Conservation (phyloP, 1,139 yeast genomes). For the Ashbya aceris region DNA sequence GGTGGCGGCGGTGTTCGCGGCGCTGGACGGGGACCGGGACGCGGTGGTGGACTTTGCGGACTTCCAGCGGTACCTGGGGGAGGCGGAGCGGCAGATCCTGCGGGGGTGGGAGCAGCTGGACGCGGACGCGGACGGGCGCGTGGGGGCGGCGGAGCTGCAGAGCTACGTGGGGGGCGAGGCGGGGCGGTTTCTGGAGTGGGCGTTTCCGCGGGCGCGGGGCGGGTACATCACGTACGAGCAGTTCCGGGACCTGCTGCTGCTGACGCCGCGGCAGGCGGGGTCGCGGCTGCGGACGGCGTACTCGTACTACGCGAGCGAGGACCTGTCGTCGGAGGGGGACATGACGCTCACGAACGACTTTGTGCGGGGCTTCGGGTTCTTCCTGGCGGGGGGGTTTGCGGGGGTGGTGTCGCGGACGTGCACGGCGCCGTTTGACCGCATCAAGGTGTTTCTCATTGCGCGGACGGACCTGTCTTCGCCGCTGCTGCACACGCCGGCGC, state of each 20-base stretch:
- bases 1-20: conserved; percentile 43
- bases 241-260: conserved; percentile 70
- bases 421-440: conserved; percentile 94
- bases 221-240: conserved; percentile 66
- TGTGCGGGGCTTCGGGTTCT: conserved; percentile 78
- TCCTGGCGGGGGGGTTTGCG: conserved; percentile 88
- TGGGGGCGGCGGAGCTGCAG: conserved; percentile 57
- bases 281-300: conserved; percentile 74
- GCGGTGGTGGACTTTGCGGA: conserved; percentile 50
- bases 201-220: conserved; percentile 46
- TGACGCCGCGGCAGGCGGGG: conserved; percentile 70
- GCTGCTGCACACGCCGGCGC: conserved; percentile 47
- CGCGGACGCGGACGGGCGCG: conserved; percentile 64
- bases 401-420: conserved; percentile 97
- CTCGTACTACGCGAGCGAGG: conserved; percentile 64
- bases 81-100: conserved; percentile 62
- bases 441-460: conserved; percentile 88
- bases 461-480: conserved; percentile 75
- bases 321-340: conserved; percentile 78
- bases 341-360: conserved; percentile 74
- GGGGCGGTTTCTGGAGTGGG: conserved; percentile 25
- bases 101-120: conserved; percentile 66
- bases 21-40: conserved; percentile 52
- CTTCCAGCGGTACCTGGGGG: conserved; percentile 49
- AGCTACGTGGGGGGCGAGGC: conserved; percentile 38